These are phyloP conservation scores for Mortierella sp. DNA, from an alignment of 371 early-diverging fungal genomes.

Conservation along the genomic window DNA sequence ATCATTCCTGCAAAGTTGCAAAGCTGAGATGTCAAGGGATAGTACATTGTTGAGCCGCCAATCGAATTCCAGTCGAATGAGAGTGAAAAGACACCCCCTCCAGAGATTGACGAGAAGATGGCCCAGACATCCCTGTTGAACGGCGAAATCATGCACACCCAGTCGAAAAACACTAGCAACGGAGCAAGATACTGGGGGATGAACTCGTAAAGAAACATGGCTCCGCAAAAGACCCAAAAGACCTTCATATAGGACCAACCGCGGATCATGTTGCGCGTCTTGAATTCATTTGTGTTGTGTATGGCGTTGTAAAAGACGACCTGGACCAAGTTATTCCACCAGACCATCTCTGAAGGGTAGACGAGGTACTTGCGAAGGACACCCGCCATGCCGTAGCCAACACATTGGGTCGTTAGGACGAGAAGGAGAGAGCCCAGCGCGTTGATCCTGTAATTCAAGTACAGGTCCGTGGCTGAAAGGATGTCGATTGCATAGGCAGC, in stretches of 20 bases:
- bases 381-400: slow-evolving; percentile 64
- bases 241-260: slow-evolving; percentile 52
- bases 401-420: slow-evolving; percentile 62
- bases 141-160: slow-evolving; percentile 74
- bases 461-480: slow-evolving; percentile 69
- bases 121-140: slow-evolving; percentile 47
- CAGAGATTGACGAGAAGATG: slow-evolving; percentile 57
- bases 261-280: slow-evolving; percentile 20
- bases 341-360: slow-evolving; percentile 58
- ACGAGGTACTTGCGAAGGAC: slow-evolving; percentile 56
- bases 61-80: slow-evolving; percentile 86
- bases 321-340: slow-evolving; percentile 49
- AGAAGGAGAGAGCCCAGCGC: slow-evolving; percentile 66
- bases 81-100: slow-evolving; percentile 76
- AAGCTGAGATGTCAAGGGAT: slow-evolving; percentile 42
- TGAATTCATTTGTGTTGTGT: slow-evolving; percentile 49
- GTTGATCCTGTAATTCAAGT: slow-evolving; percentile 62
- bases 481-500: slow-evolving; percentile 64
- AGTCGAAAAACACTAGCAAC: slow-evolving; percentile 49
- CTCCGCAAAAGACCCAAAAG: slow-evolving; percentile 59
- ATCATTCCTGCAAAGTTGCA: slow-evolving; percentile 63
- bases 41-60: slow-evolving; percentile 40
- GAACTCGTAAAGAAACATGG: slow-evolving; percentile 65
- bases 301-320: slow-evolving; percentile 55
- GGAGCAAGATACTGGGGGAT: slow-evolving; percentile 60